phyloP scores from a whole-genome alignment of 495 filamentous ascomycete genomes.

The Neurospora sp. region DNA sequence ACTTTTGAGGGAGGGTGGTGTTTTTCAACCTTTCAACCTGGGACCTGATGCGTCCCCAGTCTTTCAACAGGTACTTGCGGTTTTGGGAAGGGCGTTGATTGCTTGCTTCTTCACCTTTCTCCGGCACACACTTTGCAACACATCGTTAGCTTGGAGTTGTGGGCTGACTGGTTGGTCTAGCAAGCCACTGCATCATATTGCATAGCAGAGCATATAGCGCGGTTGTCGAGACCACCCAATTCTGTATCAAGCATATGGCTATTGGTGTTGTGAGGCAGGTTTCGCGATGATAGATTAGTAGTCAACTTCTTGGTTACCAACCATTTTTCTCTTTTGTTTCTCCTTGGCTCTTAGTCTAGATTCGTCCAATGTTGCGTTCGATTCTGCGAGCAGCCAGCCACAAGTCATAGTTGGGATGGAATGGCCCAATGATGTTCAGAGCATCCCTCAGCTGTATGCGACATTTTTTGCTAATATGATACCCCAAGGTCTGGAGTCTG shows the following conservation, averaged over 20 bases:
- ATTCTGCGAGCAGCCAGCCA: not conserved
- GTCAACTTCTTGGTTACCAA: not conserved
- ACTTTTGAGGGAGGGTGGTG: not conserved
- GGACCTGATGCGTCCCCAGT: not conserved
- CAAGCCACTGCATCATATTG: not conserved
- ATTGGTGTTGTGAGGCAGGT: not conserved
- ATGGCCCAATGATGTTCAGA: not conserved
- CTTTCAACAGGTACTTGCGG: not conserved
- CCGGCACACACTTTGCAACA: not conserved
- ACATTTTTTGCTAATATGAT: not conserved
- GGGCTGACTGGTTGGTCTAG: not conserved
- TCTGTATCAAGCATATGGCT: not conserved
- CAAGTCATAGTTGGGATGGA: not conserved
- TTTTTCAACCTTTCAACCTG: not conserved
- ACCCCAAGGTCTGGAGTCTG: not conserved
- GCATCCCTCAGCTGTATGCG: not conserved
- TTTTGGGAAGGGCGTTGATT: not conserved
- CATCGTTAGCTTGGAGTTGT: not conserved
- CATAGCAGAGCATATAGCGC: not conserved
- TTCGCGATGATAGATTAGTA: not conserved
- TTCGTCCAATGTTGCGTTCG: not conserved
- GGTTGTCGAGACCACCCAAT: not conserved
- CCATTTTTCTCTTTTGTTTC: not conserved
- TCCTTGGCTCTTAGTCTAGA: not conserved
- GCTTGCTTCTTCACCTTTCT: not conserved